phyloP scores from a whole-genome alignment of 2,329 filamentous ascomycete species.

The Scortechinia acanthostroma region DNA sequence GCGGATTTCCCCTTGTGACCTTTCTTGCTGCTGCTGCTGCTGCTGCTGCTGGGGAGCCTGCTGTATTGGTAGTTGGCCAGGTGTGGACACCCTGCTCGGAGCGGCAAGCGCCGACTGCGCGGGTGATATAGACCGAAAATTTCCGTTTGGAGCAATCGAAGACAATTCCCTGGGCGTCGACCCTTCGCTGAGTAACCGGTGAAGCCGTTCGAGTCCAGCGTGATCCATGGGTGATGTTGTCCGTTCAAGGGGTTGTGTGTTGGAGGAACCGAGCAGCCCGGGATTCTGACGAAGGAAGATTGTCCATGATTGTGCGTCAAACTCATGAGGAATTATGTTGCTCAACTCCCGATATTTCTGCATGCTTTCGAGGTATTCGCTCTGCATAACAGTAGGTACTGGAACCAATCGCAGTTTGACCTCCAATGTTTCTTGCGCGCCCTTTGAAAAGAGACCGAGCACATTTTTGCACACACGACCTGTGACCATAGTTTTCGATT shows the following conservation, averaged over 20 bases:
- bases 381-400: constrained; percentile 25
- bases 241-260: constrained; percentile 11
- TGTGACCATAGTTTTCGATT: constrained; percentile 55
- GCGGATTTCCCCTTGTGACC: constrained; percentile 14
- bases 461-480: constrained; percentile 67
- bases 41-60: background rate
- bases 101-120: background rate
- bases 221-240: constrained; percentile 23
- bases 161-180: constrained; percentile 29
- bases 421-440: constrained; percentile 61
- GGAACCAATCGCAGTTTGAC: constrained; percentile 67
- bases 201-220: constrained; percentile 30
- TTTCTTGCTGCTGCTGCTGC: background rate
- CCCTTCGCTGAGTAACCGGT: constrained; percentile 30
- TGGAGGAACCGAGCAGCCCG: constrained; percentile 8
- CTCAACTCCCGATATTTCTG: background rate
- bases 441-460: constrained; percentile 59
- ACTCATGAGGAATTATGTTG: background rate
- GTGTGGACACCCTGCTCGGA: background rate
- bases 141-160: constrained; percentile 14
- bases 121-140: constrained; percentile 11
- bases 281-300: constrained; percentile 48
- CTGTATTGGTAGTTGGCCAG: background rate
- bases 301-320: constrained; percentile 53
- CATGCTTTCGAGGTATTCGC: constrained; percentile 1